phyloP scores from a whole-genome alignment of 1,139 yeast species.

The Debaryomycetaceae sp. region DNA sequence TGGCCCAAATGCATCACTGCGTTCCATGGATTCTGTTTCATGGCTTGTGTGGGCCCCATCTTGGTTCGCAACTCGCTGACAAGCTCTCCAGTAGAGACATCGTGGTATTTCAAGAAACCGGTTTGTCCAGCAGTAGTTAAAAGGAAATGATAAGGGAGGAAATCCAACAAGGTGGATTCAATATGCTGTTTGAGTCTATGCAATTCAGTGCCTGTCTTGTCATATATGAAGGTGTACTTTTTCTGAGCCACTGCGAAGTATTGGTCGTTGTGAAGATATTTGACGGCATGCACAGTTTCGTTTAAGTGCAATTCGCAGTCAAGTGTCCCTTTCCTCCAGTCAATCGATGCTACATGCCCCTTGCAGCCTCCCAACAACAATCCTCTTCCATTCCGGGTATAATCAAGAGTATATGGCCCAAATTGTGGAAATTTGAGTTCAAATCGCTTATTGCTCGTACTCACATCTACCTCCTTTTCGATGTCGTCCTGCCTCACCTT shows the following conservation, averaged over 20 bases:
- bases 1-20: conserved; percentile 95
- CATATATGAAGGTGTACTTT: conserved; percentile 89
- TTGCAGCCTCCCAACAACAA: conserved; percentile 81
- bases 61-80: conserved; percentile 84
- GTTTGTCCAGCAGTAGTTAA: conserved; percentile 86
- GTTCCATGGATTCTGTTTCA: conserved; percentile 93
- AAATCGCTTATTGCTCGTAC: conserved; percentile 73
- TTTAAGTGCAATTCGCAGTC: conserved; percentile 80
- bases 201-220: conserved; percentile 84
- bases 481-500: conserved; percentile 83
- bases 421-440: conserved; percentile 69
- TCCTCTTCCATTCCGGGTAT: conserved; percentile 83
- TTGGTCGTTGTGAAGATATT: conserved; percentile 88
- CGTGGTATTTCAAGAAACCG: conserved; percentile 88
- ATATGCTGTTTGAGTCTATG: conserved; percentile 89
- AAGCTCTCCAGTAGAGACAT: conserved; percentile 86
- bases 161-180: conserved; percentile 79
- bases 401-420: conserved; percentile 86
- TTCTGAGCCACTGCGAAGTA: conserved; percentile 97
- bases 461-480: conserved; percentile 69
- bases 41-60: conserved; percentile 83
- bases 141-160: conserved; percentile 88
- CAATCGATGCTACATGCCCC: conserved; percentile 95
- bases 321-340: conserved; percentile 86
- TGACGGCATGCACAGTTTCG: conserved; percentile 88